A percentile compares a stretch with the other conserved stretches of the same genome.
These are phyloP conservation scores for Nyctanthes arbortristis DNA, from an alignment of 257 asterid genomes.

Conservation along the genomic window DNA sequence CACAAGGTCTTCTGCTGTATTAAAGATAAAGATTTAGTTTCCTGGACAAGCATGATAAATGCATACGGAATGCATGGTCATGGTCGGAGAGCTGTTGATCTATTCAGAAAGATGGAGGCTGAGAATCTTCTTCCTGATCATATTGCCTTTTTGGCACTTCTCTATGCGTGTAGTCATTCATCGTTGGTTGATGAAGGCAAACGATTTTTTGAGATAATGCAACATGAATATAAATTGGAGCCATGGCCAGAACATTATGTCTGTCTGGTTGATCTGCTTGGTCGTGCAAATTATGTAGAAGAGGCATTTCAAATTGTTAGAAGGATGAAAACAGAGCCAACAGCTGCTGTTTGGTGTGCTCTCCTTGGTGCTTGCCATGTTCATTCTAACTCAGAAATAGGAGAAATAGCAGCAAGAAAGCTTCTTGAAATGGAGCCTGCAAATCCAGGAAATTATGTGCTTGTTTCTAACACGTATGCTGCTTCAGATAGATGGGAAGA, in stretches of 20 bases:
- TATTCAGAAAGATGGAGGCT: constrained; percentile 52
- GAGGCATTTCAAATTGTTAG: constrained; percentile 61
- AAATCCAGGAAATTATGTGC: constrained; percentile 80
- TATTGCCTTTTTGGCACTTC: constrained; percentile 63
- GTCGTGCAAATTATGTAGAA: constrained; percentile 71
- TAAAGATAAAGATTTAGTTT: constrained; percentile 43
- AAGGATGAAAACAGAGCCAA: constrained; percentile 55
- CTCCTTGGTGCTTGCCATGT: constrained; percentile 72
- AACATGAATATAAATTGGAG: constrained; percentile 47
- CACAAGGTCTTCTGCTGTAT: constrained; percentile 46
- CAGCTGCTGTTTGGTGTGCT: constrained; percentile 71
- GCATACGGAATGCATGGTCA: constrained; percentile 85
- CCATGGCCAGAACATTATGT: constrained; percentile 93
- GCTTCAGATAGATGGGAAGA: constrained; percentile 72
- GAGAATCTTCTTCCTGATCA: constrained; percentile 59
- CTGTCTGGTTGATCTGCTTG: constrained; percentile 82
- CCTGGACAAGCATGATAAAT: constrained; percentile 78
- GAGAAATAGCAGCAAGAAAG: constrained; percentile 70
- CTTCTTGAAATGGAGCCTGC: constrained; percentile 74
- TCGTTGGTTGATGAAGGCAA: constrained; percentile 73
- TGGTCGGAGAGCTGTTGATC: constrained; percentile 49
- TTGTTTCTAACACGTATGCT: constrained; percentile 71
- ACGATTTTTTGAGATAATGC: constrained; percentile 47
- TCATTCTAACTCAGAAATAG: constrained; percentile 60
- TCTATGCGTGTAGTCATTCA: constrained; percentile 85